phyloP scores from a whole-genome alignment of 2,329 filamentous ascomycete species.

The Exophiala phaeomuriformis region DNA sequence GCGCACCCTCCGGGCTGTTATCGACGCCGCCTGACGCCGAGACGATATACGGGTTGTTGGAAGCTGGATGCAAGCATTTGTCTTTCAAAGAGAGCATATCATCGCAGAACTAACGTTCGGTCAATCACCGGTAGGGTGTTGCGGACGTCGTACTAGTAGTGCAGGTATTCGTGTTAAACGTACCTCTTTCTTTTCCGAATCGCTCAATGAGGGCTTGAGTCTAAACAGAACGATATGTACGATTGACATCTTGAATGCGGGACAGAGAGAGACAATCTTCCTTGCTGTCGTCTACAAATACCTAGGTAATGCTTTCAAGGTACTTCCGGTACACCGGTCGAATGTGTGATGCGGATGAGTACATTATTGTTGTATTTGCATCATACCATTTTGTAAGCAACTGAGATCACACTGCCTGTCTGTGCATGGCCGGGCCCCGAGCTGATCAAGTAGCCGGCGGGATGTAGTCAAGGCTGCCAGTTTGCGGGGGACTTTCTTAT shows the following conservation, averaged over 20 bases:
- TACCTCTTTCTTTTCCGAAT: constrained; percentile 52
- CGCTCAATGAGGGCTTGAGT: constrained; percentile 49
- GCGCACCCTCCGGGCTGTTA: constrained; percentile 54
- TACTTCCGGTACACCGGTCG: no score
- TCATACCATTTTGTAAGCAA: no score
- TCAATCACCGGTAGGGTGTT: no score
- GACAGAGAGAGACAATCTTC: background rate
- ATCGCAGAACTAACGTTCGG: constrained; percentile 43
- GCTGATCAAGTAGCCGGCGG: no score
- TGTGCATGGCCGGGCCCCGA: no score
- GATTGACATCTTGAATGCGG: constrained; percentile 49
- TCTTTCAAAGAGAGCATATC: constrained; percentile 52
- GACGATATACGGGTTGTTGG: constrained; percentile 54
- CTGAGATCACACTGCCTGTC: no score
- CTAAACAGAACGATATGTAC: constrained; percentile 63
- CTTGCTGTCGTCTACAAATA: no score
- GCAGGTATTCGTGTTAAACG: constrained; percentile 22
- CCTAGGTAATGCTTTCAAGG: no score
- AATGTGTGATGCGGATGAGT: no score
- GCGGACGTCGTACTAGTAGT: background rate
- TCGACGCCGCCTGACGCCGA: constrained; percentile 53
- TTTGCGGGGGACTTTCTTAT: no score
- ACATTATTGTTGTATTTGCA: no score
- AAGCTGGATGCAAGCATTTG: constrained; percentile 53
- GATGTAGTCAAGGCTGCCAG: no score